A percentile compares a stretch with the other conserved stretches of the same genome.
These are phyloP conservation scores for Trapa incisa DNA, from an alignment of 345 rosid species.

Conservation along the genomic window DNA sequence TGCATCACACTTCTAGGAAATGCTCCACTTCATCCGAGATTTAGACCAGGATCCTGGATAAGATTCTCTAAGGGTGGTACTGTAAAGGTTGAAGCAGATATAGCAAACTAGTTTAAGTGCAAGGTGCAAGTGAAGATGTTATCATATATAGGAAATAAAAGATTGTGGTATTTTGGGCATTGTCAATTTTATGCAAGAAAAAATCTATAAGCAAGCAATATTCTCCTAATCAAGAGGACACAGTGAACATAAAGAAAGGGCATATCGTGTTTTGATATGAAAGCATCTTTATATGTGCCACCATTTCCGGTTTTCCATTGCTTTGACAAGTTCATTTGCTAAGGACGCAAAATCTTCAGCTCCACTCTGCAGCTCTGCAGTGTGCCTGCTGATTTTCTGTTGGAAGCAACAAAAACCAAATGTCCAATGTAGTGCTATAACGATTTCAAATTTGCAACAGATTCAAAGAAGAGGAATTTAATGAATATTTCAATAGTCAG, in stretches of 20 bases:
- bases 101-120: neutral
- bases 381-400: constrained; percentile 55
- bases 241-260: neutral
- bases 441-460: neutral
- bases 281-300: constrained; percentile 26
- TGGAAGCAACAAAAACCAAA: constrained; percentile 2
- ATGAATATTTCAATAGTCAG: neutral
- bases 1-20: neutral
- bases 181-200: neutral
- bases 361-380: constrained; percentile 66
- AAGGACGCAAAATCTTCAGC: constrained; percentile 73
- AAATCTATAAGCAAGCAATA: neutral
- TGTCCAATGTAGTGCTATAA: neutral
- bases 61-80: neutral
- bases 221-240: neutral
- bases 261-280: neutral
- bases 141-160: neutral
- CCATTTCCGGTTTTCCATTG: constrained; percentile 79
- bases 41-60: neutral
- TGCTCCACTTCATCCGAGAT: neutral
- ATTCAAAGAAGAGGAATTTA: neutral
- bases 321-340: constrained; percentile 67
- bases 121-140: neutral
- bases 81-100: neutral
- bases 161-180: neutral